Base-by-base conservation (phyloP, 2,329 filamentous ascomycete species). In the Phyllosticta capitalensis region DNA sequence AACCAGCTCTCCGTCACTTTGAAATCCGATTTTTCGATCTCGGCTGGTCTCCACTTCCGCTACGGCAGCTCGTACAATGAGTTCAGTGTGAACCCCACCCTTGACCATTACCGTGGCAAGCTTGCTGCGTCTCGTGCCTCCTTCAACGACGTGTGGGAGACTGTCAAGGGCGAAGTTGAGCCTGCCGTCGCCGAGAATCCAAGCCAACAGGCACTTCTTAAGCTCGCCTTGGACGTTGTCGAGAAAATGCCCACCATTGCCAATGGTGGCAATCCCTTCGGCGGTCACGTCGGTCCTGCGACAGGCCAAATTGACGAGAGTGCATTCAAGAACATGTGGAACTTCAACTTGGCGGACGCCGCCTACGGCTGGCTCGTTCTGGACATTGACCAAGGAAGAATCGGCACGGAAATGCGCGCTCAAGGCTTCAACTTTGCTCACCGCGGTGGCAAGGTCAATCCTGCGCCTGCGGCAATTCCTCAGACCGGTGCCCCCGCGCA, bases 251-350 rank as follows among this genome's bases (percentile, higher is more conserved):
- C 94, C 10, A 87, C 86, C 12, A 92, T 91, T 38, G 94, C 94
- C 45, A 95, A 92, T 62, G 94, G 94, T 59, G 94, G 94, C 21
- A 97, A 97, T 72, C 94, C 94, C 5, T 99, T 99, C 69, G 94
- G 94, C 52, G 92, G 92, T 14, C 89, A 90, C 28, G 83, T 86
- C 57, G 88, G 87, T 48, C 85, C 81, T 57, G 82, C 84, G 61
- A 86, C 90, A 55, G 94, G 94, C 30, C 89, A 95, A 69, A 91
- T 99, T 19, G 94, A 99, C 64, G 94, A 99, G 79, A 96, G 92
- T 68, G 94, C 94, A 1, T 99, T 99, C 83, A 99, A 99, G 80
- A 99, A 99, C 73, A 97, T 97, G 94, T 99, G 94, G 94, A 99
- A 99, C 75, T 99, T 99, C 78, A 97, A 97, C 74, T 76, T 99